Percentiles rank a stretch among this genome's conserved stretches.
These are phyloP conservation scores for Trichosporon sp. DNA, from an alignment of 1,284 basidiomycete species.

Conservation along the genomic window DNA sequence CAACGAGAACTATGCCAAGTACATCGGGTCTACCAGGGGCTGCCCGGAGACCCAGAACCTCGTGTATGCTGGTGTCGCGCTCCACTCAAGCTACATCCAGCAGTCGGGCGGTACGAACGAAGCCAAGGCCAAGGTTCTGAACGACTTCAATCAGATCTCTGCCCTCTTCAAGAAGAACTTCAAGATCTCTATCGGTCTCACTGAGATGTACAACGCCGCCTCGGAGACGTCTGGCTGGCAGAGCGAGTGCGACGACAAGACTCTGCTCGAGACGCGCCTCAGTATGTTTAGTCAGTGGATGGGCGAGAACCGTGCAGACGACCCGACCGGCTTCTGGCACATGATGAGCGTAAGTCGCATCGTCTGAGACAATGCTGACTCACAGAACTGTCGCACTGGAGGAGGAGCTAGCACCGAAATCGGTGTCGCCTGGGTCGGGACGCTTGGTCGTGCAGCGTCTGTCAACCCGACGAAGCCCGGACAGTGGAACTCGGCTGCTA, in stretches of 20 bases:
- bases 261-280: conserved; percentile 65
- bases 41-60: conserved; percentile 71
- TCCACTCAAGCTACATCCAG: conserved; percentile 69
- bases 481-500: conserved; percentile 70
- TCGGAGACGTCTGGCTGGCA: conserved; percentile 51
- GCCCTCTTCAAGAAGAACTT: conserved; percentile 75
- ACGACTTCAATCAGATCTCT: conserved; percentile 63
- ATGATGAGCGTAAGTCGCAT: conserved; percentile 67
- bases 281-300: conserved; percentile 81
- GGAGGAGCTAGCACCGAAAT: conserved; percentile 61
- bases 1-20: conserved; percentile 59
- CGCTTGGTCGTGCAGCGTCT: conserved; percentile 60
- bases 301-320: conserved; percentile 58
- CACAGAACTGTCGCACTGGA: conserved; percentile 17
- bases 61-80: conserved; percentile 72
- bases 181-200: conserved; percentile 78
- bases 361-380: conserved; percentile 24
- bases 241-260: conserved; percentile 48
- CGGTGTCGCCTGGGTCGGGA: conserved; percentile 84
- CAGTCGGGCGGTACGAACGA: background rate
- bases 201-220: conserved; percentile 58
- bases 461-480: conserved; percentile 51
- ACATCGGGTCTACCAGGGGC: conserved; percentile 64
- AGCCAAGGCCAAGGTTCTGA: conserved; percentile 60
- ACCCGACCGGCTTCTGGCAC: conserved; percentile 80